Evolutionary conservation across 805 yeast genomes (phyloP), one percentile per base, ranked within the genome.

Genomic region (Ogataea wickerhamii): DNA sequence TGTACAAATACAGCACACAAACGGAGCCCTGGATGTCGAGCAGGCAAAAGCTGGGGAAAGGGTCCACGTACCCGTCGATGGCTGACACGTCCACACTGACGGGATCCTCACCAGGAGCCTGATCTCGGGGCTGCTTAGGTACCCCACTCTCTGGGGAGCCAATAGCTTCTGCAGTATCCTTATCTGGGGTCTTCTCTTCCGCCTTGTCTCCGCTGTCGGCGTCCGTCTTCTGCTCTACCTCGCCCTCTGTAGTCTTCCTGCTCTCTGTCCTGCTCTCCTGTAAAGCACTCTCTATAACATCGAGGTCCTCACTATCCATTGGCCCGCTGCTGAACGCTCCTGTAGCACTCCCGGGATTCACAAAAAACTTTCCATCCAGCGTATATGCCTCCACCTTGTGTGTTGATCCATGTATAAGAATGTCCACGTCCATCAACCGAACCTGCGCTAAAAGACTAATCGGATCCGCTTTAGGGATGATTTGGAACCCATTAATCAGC

Each of bases 321-420:
- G 80, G 77, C 52, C 80, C 82, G 22, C 84, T 73, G 29, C 74
- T 73, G 48, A 74, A 78, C 0, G 97, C 96, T 18, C 98, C 98
- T 0, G 97, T 89, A 28, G 95, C 95, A 56, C 95, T 83, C 0
- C 98, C 98, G 0, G 98, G 98, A 58, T 87, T 91, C n/a, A 93
- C 74, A 55, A 93, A 93, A 59, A 89, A 87, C 61, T 86, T 87
- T 17, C 94, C 95, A 48, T 88, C 98, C 41, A 89, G 66, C 7
- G 93, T 85, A 55, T 88, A 91, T 0, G 97, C 96, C 56, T 91
- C 98, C 4, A 87, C 94, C 47, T 79, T 77, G 58, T 87, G 95
- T 2, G 95, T 83, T 0, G 96, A 95, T 11, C 98, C 97, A 84
- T 93, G 87, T 11, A 93, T 69, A 48, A 93, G 67, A 4, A 93